A percentile compares a stretch with the other conserved stretches of the same genome.
Conservation (phyloP, 2,329 filamentous ascomycete species). For the Paracoccidioides brasiliensis region DNA sequence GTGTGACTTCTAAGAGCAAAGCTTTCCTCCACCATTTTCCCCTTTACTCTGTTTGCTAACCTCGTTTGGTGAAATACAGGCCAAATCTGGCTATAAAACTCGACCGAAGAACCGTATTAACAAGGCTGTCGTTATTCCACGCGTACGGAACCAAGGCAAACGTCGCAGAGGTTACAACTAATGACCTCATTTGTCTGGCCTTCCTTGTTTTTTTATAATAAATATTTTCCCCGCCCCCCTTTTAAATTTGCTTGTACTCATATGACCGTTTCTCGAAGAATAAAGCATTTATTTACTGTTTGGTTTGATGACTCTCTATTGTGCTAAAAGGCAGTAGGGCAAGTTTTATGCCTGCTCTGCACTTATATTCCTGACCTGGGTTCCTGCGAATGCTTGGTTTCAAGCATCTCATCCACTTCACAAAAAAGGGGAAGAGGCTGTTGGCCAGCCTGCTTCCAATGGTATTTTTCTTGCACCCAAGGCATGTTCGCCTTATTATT, state of each 20-base stretch:
- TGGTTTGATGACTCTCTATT: background rate
- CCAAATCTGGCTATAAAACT: constrained; percentile 66
- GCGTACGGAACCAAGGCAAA: constrained; percentile 83
- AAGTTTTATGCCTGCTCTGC: too few relatives aligned
- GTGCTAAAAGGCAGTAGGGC: too few relatives aligned
- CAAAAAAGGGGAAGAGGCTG: too few relatives aligned
- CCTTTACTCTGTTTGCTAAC: constrained; percentile 10
- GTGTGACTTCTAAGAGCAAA: background rate
- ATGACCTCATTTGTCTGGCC: background rate
- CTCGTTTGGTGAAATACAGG: constrained; percentile 20
- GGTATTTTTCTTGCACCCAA: too few relatives aligned
- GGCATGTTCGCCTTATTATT: too few relatives aligned
- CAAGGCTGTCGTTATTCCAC: constrained; percentile 74
- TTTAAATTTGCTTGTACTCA: background rate
- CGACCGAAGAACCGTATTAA: constrained; percentile 79
- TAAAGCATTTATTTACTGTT: background rate
- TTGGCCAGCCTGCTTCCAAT: too few relatives aligned
- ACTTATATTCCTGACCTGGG: too few relatives aligned
- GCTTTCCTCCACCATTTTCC: constrained; percentile 4
- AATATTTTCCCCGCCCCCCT: background rate
- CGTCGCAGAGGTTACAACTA: constrained; percentile 54
- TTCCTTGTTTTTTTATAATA: background rate
- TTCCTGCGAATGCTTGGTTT: too few relatives aligned
- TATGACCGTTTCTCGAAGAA: background rate
- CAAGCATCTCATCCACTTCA: too few relatives aligned